Evolutionary conservation across 805 yeast species (phyloP), one percentile per base, ranked within the genome.

Genomic region (Huiozyma naganishii): DNA sequence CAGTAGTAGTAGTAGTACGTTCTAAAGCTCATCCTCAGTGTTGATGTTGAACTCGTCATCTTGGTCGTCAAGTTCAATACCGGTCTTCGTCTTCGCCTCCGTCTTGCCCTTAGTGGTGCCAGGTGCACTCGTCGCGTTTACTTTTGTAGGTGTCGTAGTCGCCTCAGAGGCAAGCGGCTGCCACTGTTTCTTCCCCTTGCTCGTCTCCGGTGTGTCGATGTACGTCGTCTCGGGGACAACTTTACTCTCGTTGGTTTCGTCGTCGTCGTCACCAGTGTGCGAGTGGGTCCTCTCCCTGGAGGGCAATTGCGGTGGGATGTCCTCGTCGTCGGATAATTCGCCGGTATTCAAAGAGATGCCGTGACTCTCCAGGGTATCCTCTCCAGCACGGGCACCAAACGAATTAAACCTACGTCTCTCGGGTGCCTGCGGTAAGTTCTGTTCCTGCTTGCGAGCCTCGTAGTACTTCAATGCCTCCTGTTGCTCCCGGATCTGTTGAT

Each of bases 241-340:
- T 34, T 54, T 52, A 17, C 37, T 41, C 29, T 52, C 49, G 37
- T 45, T 42, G 30, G 51, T 40, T 5, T 27, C 32, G 36, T 36
- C 32, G 29, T 36, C 37, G 7, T 36, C 42, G 13, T 37, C 12
- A 5, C 42, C 39, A 5, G 32, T 41, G 1, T 13, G 32, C 5
- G 41, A 10, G 7, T n/a, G 23, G 7, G 27, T 36, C 28, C 42
- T 47, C 9, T 47, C 48, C 41, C 63, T 50, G 4, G 51, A 37
- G 17, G 63, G 61, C 39, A 62, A 45, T 46, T 59, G 64, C 11
- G 66, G 66, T 42, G 64, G 64, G 27, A 59, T 49, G 43, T 56
- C 59, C 39, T 59, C 60, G 50, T 61, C 56, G 36, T 64, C 65
- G 34, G 54, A 54, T 34, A 58, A 53, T 48, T 60, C 57, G 33